Base-by-base conservation (phyloP, 768 basidiomycete species). In the Sarcomyxa edulis region DNA sequence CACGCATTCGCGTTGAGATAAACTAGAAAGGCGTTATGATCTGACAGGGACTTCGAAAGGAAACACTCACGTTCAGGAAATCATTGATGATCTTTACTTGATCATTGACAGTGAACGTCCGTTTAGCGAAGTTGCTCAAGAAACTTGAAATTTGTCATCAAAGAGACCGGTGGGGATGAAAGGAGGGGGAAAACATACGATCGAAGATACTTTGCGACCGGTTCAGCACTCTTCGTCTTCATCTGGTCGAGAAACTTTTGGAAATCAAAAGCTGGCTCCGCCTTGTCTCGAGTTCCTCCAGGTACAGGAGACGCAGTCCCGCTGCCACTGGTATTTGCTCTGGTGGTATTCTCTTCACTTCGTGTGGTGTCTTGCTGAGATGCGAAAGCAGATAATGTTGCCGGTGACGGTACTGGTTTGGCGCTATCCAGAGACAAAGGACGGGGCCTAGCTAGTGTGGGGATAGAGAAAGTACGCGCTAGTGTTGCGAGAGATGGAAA, bases 11-110 rank as follows among this genome's bases (percentile, higher is more conserved):
- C 23, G 62, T 69, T 0, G 84, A 68, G 50, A 99, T 97, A 56
- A 99, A 99, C 88, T 95, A 50, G 9, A 33, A 34, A 39, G 14
- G 27, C 39, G 34, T 21, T 52, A 32, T 58, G 37, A 32, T 15
- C 37, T 26, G 15, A 10, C 27, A 37, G 28, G 15, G 26, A 23
- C 12, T 35, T 24, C 23, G 20, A 37, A 32, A 7, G 22, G 30
- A 12, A 23, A 20, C 11, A 55, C 81, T 60, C 57, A 94, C 93
- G 46, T 70, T 73, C 27, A 97, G 66, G 53, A 98, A 99, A 51
- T 98, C 94, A 52, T 88, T 84, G 53, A 99, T 92, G 39, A 98
- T 78, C 62, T 90, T 95, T 43, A 96, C 80, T 56, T 98, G 95
- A 52, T 98, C 96, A 43, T 77, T 78, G 20, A 95, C 85, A 2